Evolutionary conservation across 306 rosid genomes (phyloP).

Genomic region (Arachis stenosperma): DNA sequence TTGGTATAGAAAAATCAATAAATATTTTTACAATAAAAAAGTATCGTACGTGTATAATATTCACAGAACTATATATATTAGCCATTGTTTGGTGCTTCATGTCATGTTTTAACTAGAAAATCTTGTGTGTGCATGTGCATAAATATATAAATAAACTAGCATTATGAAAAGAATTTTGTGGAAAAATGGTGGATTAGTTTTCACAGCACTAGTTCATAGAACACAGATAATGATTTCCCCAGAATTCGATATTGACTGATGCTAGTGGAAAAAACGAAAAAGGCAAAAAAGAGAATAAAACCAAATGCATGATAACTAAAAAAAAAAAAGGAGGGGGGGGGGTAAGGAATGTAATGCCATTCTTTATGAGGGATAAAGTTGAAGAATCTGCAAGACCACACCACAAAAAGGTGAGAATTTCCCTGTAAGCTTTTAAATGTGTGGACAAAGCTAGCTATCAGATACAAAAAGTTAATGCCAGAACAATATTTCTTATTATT

Average conservation of each 20-base stretch:
- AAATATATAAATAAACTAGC: neutral
- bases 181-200: conserved; percentile 28
- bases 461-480: conserved; percentile 41
- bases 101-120: neutral
- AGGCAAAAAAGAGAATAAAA: conserved; percentile 54
- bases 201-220: conserved; percentile 17
- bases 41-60: too few relatives aligned
- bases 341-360: conserved; percentile 73
- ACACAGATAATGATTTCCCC: conserved; percentile 17
- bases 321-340: neutral
- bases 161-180: conserved; percentile 17
- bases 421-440: conserved; percentile 40
- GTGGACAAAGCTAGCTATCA: conserved; percentile 45
- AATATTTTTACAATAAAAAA: too few relatives aligned
- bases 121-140: neutral
- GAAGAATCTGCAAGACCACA: conserved; percentile 60
- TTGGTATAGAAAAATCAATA: too few relatives aligned
- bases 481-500: conserved; percentile 25
- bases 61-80: neutral
- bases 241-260: conserved; percentile 47
- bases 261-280: conserved; percentile 44
- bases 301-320: too few relatives aligned
- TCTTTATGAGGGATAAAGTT: conserved; percentile 63
- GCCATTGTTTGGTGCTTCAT: neutral
- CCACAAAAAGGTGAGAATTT: conserved; percentile 49